Conservation (phyloP, 1,284 basidiomycete species). For the Marasmius fiardii region DNA sequence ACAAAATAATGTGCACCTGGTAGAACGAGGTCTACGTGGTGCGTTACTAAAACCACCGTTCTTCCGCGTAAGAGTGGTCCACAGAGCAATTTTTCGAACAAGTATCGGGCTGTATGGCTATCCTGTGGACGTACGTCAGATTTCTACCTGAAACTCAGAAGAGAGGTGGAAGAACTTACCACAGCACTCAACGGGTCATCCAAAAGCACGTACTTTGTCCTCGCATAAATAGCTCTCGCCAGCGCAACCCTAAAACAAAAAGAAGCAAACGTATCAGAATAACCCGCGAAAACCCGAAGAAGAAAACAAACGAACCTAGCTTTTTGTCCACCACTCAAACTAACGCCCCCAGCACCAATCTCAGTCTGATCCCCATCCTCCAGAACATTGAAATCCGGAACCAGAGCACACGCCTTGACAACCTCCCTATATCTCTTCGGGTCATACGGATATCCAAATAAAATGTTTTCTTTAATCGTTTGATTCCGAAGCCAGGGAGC, state of each 20-base stretch:
- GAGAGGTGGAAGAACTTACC: constrained; percentile 7
- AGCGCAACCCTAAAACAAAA: constrained; percentile 42
- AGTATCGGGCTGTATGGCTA: constrained; percentile 68
- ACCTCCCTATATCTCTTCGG: constrained; percentile 49
- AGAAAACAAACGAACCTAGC: constrained; percentile 6
- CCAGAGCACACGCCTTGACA: constrained; percentile 57
- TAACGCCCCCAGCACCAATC: constrained; percentile 29
- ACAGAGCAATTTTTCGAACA: constrained; percentile 69
- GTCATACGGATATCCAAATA: constrained; percentile 56
- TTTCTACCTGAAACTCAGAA: background rate
- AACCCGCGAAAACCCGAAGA: background rate
- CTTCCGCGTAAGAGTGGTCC: constrained; percentile 61
- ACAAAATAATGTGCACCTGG: constrained; percentile 68
- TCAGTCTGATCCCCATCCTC: constrained; percentile 55
- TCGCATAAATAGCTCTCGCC: too few species aligned
- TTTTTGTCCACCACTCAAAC: too few species aligned
- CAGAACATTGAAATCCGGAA: constrained; percentile 59
- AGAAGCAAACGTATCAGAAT: constrained; percentile 10
- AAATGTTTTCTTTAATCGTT: constrained; percentile 53
- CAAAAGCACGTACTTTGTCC: constrained; percentile 14
- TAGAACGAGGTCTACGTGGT: constrained; percentile 72
- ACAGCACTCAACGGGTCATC: constrained; percentile 17
- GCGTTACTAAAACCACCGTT: constrained; percentile 69
- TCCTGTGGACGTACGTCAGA: constrained; percentile 40
- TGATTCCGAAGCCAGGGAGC: constrained; percentile 75